Conservation (phyloP, 768 basidiomycete species). For the Melanogaster broomeanus region DNA sequence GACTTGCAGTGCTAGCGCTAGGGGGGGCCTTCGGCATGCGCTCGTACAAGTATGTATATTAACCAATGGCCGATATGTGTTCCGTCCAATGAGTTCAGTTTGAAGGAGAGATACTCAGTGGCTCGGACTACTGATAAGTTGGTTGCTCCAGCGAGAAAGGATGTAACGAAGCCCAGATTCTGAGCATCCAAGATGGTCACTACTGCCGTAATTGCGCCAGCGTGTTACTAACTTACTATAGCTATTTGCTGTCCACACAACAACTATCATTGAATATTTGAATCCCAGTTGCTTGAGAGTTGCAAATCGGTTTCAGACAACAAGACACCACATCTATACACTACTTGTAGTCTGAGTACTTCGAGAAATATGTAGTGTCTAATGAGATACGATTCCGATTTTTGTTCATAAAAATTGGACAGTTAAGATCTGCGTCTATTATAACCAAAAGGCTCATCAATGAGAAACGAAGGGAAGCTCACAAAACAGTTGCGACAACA, state of each 20-base stretch:
- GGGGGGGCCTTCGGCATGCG: slow-evolving; percentile 69
- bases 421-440: slow-evolving; percentile 11
- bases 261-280: too few relatives aligned
- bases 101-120: neutral
- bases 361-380: too few relatives aligned
- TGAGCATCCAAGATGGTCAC: too few relatives aligned
- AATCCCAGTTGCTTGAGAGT: too few relatives aligned
- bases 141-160: too few relatives aligned
- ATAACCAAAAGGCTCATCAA: neutral
- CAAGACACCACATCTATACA: too few relatives aligned
- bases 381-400: too few relatives aligned
- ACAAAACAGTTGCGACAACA: slow-evolving; percentile 84
- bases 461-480: slow-evolving; percentile 23
- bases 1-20: slow-evolving; percentile 35
- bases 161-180: too few relatives aligned
- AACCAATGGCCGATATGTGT: neutral
- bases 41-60: slow-evolving; percentile 1
- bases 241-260: too few relatives aligned
- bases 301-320: too few relatives aligned
- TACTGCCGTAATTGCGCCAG: neutral
- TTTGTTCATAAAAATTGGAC: slow-evolving; percentile 1
- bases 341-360: too few relatives aligned
- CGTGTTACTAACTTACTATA: neutral
- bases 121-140: too few relatives aligned
- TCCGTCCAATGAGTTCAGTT: slow-evolving; percentile 4